phyloP scores from a whole-genome alignment of 2,329 filamentous ascomycete genomes.

The Xylaria sp. region DNA sequence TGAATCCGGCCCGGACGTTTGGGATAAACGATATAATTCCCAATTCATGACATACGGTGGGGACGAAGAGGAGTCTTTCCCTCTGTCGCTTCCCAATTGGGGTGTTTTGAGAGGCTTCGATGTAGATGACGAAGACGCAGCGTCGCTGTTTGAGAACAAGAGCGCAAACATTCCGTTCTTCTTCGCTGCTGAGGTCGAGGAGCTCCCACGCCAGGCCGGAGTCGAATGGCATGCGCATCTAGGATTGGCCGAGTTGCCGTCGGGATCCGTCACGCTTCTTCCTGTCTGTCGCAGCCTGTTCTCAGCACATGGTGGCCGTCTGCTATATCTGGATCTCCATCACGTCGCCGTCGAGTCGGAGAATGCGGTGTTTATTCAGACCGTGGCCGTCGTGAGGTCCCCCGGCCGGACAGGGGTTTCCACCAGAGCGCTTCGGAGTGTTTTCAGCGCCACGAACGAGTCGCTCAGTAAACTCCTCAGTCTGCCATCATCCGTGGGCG shows the following conservation, averaged over 20 bases:
- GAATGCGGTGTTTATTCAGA: conserved; percentile 26
- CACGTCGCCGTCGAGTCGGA: conserved; percentile 24
- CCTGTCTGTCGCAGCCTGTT: not conserved
- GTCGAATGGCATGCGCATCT: conserved; percentile 80
- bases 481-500: not conserved
- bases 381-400: conserved; percentile 10
- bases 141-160: conserved; percentile 21
- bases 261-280: conserved; percentile 24
- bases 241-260: conserved; percentile 44
- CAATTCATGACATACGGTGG: conserved; percentile 40
- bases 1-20: conserved; percentile 55
- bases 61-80: conserved; percentile 24
- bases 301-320: not conserved
- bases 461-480: conserved; percentile 12
- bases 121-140: conserved; percentile 31
- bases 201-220: conserved; percentile 65
- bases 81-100: conserved; percentile 47
- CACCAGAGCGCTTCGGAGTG: conserved; percentile 2
- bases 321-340: conserved; percentile 20
- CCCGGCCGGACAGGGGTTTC: not conserved
- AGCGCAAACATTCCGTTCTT: conserved; percentile 53
- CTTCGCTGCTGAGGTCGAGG: conserved; percentile 69
- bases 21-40: conserved; percentile 59
- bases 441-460: conserved; percentile 7
- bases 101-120: conserved; percentile 37